These are phyloP conservation scores for Decorospora gaudefroyi DNA, from an alignment of 2,329 filamentous ascomycete species.

Conservation along the genomic window DNA sequence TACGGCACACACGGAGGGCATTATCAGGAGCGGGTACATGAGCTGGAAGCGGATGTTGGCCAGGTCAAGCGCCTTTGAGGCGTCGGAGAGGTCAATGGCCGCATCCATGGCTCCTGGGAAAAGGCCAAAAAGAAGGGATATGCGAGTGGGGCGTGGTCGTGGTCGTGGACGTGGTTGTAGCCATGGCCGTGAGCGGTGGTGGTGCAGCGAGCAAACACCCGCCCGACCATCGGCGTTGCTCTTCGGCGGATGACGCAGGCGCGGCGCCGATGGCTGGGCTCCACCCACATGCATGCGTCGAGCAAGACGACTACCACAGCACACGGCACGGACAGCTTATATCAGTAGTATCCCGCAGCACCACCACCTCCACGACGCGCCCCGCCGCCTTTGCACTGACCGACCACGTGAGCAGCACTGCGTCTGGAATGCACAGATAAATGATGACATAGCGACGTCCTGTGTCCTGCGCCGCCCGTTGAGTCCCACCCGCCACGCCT, in stretches of 20 bases:
- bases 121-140: not conserved
- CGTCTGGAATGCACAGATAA: not conserved
- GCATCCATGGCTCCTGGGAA: constrained; percentile 72
- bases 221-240: constrained; percentile 19
- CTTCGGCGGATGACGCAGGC: constrained; percentile 31
- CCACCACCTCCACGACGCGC: constrained; percentile 10
- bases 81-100: constrained; percentile 84
- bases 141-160: constrained; percentile 2
- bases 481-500: no score
- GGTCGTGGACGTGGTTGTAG: constrained; percentile 13
- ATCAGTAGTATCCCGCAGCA: constrained; percentile 7
- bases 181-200: constrained; percentile 10
- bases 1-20: not conserved
- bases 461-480: constrained; percentile 5
- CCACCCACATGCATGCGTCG: constrained; percentile 1
- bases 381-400: constrained; percentile 1
- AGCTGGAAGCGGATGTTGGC: constrained; percentile 90
- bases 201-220: not conserved
- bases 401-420: constrained; percentile 4
- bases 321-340: not conserved
- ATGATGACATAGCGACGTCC: constrained; percentile 16
- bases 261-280: constrained; percentile 15
- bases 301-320: constrained; percentile 1
- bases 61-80: constrained; percentile 83
- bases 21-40: constrained; percentile 73